These are phyloP conservation scores for Mrakia blollopis DNA, from an alignment of 768 basidiomycete species.

Conservation along the genomic window DNA sequence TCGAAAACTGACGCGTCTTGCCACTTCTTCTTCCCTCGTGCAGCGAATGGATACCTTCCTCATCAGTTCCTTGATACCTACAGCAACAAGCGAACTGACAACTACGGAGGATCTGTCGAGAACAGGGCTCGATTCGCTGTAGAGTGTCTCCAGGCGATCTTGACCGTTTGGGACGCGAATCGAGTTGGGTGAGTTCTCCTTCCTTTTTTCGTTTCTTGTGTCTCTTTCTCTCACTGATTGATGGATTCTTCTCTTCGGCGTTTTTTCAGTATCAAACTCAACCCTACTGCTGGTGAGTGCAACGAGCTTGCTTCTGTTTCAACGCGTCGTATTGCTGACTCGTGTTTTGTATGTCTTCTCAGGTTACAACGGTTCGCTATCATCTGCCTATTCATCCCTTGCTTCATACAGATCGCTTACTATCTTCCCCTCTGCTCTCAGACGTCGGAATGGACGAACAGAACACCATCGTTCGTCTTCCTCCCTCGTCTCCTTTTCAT, in stretches of 20 bases:
- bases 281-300: constrained; percentile 58
- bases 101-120: constrained; percentile 64
- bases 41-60: constrained; percentile 3
- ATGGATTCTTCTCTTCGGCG: too few species aligned
- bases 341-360: constrained; percentile 16
- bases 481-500: too few species aligned
- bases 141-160: constrained; percentile 54
- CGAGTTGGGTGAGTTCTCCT: constrained; percentile 38
- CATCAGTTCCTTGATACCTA: constrained; percentile 52
- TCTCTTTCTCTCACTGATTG: too few species aligned
- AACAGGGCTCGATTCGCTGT: constrained; percentile 57
- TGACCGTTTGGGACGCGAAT: constrained; percentile 55
- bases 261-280: constrained; percentile 51
- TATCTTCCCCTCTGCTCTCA: not conserved
- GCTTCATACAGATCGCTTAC: not conserved
- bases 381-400: too few species aligned
- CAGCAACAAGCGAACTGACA: constrained; percentile 58
- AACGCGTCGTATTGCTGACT: constrained; percentile 7
- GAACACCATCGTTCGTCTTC: constrained; percentile 22
- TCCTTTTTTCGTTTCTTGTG: too few species aligned
- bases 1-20: not conserved
- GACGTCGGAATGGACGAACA: constrained; percentile 35
- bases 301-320: constrained; percentile 34
- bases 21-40: not conserved
- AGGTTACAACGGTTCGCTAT: not conserved